Evolutionary conservation across 2,329 filamentous ascomycete genomes (phyloP), one percentile per base, ranked within the genome.

Genomic region (Exophiala phaeomuriformis): DNA sequence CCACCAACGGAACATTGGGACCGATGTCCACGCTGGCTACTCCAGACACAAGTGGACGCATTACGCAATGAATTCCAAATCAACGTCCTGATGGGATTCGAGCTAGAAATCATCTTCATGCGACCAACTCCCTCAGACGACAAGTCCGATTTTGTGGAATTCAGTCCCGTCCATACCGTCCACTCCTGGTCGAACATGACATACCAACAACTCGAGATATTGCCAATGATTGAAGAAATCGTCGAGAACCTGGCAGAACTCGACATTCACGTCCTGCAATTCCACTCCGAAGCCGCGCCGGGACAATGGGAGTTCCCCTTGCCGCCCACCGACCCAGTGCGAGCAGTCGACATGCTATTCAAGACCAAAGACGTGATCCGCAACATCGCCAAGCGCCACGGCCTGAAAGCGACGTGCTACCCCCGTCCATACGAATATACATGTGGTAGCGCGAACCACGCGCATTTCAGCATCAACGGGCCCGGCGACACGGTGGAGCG

Each of bases 261-360:
- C 8, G 84, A 79, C 31, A 85, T 93, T 47, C 69, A 79, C 30
- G 71, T 90, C 5, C 81, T 89, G 57, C 81, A 88, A 68, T 79
- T 89, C 63, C 88, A 94, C 61, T 75, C 88, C 0, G 88, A 93
- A 67, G 82, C 80, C 40, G 81, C 84, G 0, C 76, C 78, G 0
- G 86, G 86, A 1, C 88, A 93, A 66, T 93, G 86, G 67, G 87
- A 91, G 67, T 79, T 94, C 51, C 74, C 90, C 1, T 76, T 93
- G 0, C 78, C 84, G 0, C 79, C 83, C 0, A 72, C 76, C 0
- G 69, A 80, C 0, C 82, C 86, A 0, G 68, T 91, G 0, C 71
- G 79, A 39, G 86, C 88, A 0, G 80, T 89, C 30, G 88, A 93
- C 65, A 78, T 75, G 0, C 75, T 94, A 1, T 72, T 90, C 4